A percentile compares a stretch with the other conserved stretches of the same genome.
Conservation (phyloP, 805 yeast species). For the Starmerella powellii region DNA sequence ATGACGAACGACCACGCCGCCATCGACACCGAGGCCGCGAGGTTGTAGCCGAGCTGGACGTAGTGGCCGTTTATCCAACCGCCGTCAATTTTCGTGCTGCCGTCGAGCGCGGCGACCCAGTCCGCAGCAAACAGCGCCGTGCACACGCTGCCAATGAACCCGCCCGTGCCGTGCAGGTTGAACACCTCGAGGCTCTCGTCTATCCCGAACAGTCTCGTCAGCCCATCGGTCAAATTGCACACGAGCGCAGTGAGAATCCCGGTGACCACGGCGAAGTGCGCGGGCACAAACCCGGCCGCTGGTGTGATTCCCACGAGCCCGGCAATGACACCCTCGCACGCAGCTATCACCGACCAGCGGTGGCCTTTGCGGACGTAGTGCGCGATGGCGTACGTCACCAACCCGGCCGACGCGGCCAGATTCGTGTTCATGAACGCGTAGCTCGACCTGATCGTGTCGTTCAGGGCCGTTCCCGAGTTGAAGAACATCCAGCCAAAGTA, state of each 20-base stretch:
- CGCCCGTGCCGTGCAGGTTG: constrained; percentile 42
- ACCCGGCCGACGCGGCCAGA: constrained; percentile 39
- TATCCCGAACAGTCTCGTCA: constrained; percentile 54
- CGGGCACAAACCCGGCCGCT: constrained; percentile 87
- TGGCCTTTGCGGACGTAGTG: constrained; percentile 45
- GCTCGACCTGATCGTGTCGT: constrained; percentile 25
- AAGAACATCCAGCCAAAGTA: constrained; percentile 72
- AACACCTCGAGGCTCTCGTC: constrained; percentile 91
- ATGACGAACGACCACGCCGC: constrained; percentile 15
- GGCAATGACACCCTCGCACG: constrained; percentile 84
- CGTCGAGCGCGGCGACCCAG: constrained; percentile 15
- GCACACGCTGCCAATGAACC: constrained; percentile 41
- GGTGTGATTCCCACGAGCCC: constrained; percentile 94
- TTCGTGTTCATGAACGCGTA: constrained; percentile 43
- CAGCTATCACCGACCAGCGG: constrained; percentile 85
- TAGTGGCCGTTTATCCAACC: constrained; percentile 16
- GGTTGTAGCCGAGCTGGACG: constrained; percentile 13
- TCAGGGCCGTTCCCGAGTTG: constrained; percentile 53
- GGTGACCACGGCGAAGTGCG: constrained; percentile 64
- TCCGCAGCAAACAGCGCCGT: constrained; percentile 72
- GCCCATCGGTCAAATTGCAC: constrained; percentile 77
- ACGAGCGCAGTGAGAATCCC: constrained; percentile 61
- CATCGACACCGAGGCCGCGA: constrained; percentile 10
- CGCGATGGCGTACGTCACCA: constrained; percentile 33
- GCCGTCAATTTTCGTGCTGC: constrained; percentile 9